A percentile compares a stretch with the other conserved stretches of the same genome.
These are phyloP conservation scores for Aspergillus glaucus DNA, from an alignment of 2,329 filamentous ascomycete genomes.

Conservation along the genomic window DNA sequence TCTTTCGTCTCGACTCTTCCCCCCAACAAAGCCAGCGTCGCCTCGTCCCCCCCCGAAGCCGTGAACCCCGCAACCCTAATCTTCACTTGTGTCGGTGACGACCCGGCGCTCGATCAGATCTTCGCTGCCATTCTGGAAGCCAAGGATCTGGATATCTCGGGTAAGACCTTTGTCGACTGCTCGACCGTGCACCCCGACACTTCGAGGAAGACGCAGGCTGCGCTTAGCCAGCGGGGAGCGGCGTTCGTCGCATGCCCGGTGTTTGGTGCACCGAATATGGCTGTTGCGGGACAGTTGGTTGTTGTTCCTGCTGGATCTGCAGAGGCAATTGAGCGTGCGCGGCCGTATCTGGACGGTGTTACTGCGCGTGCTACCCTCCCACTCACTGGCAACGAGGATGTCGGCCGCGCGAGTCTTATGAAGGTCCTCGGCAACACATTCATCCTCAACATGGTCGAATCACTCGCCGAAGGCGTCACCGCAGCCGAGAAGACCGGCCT, in stretches of 20 bases:
- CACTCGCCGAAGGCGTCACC: slow-evolving; percentile 70
- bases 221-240: slow-evolving; percentile 54
- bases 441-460: slow-evolving; percentile 73
- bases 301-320: slow-evolving; percentile 65
- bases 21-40: slow-evolving; percentile 57
- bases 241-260: slow-evolving; percentile 68
- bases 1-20: slow-evolving; percentile 58
- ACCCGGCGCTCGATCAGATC: slow-evolving; percentile 62
- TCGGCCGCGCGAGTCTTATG: slow-evolving; percentile 62
- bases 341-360: slow-evolving; percentile 67
- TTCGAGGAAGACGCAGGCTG: slow-evolving; percentile 57
- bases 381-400: slow-evolving; percentile 64
- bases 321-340: slow-evolving; percentile 55
- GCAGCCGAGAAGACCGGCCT: slow-evolving; percentile 76
- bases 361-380: slow-evolving; percentile 59
- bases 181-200: slow-evolving; percentile 83
- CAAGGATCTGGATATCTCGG: slow-evolving; percentile 47
- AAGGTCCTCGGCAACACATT: slow-evolving; percentile 87
- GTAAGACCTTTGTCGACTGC: slow-evolving; percentile 80
- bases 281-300: slow-evolving; percentile 62
- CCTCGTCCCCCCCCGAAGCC: slow-evolving; percentile 58
- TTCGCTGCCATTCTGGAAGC: slow-evolving; percentile 50
- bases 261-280: slow-evolving; percentile 36
- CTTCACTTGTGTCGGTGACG: slow-evolving; percentile 74
- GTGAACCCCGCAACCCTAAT: slow-evolving; percentile 67